Base-by-base conservation (phyloP, 2,329 filamentous ascomycete genomes). In the Clarireedia hainanense region DNA sequence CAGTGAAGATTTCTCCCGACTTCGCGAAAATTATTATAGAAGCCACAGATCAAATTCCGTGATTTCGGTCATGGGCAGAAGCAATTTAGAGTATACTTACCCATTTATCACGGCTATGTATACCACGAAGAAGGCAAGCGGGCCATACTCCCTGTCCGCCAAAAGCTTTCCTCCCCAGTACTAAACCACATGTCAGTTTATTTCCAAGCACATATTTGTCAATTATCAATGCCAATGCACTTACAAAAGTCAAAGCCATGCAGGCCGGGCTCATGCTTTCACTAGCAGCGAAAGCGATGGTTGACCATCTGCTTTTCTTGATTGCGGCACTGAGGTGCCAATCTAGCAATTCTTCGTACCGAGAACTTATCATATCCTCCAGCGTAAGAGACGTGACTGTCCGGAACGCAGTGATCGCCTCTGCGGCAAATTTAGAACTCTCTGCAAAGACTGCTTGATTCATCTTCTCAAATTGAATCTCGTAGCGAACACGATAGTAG, bases 341-440 rank as follows among this genome's bases (percentile, higher is more conserved):
- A 7, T 71, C 63, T 1, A 84, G 65, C 3, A 82, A 67, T 0
- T 58, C 61, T 1, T 73, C 66, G 57, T 83, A 84, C 42, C 76
- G 72, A 9, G 71, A 61, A 6, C 73, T 68, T 37, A 86, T 83
- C 43, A 73, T 73, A 52, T 80, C 73, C 63, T 86, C 83, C 66
- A 86, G 77, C 2, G 80, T 83, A 24, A 86, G 68, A 4, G 80
- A 75, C 0, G 80, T 74, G 1, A 86, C 82, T 0, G 83, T 86
- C 17, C 83, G 74, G 61, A 84, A 83, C 0, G 81, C 81, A 1
- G 77, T 75, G 6, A 86, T 80, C 10, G 81, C 77, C 65, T 86
- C 83, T 0, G 80, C 76, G 2, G 81, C 83, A 60, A 86, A 85
- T 61, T 83, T 78, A 1, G 81, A 81, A 60, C 80, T 84, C 49